phyloP scores from a whole-genome alignment of 306 rosid genomes.

The Echinosophora koreensis region DNA sequence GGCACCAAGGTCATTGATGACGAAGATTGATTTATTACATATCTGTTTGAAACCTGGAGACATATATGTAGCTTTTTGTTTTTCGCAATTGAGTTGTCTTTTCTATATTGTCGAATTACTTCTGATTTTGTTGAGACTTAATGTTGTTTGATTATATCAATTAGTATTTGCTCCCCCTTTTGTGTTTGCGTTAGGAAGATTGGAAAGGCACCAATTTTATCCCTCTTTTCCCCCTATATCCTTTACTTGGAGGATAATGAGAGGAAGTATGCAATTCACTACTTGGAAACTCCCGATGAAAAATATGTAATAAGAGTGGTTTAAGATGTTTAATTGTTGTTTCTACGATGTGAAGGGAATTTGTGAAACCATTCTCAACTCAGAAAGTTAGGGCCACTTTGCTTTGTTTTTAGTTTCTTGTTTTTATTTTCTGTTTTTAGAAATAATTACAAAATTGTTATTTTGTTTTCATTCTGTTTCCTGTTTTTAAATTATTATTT shows the following conservation, averaged over 20 bases:
- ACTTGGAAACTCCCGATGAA: background rate
- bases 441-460: too few species aligned
- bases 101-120: slow-evolving; percentile 36
- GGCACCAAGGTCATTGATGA: slow-evolving; percentile 92
- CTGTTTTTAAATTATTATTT: too few species aligned
- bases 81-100: slow-evolving; percentile 14
- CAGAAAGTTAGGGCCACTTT: too few species aligned
- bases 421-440: too few species aligned
- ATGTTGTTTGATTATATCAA: slow-evolving; percentile 32
- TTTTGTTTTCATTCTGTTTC: too few species aligned
- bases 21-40: slow-evolving; percentile 65
- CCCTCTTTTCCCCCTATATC: too few species aligned
- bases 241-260: background rate
- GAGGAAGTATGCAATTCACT: background rate
- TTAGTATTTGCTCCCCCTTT: background rate
- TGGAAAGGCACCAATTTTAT: background rate
- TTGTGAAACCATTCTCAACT: background rate
- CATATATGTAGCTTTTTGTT: slow-evolving; percentile 32
- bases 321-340: background rate
- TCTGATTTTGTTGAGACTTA: slow-evolving; percentile 28
- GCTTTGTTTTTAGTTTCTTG: too few species aligned
- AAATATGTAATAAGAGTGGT: background rate
- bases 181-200: background rate
- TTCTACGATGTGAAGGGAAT: background rate
- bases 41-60: slow-evolving; percentile 36